phyloP scores from a whole-genome alignment of 2,329 filamentous ascomycete genomes.

The Exutisphaerella laricina region DNA sequence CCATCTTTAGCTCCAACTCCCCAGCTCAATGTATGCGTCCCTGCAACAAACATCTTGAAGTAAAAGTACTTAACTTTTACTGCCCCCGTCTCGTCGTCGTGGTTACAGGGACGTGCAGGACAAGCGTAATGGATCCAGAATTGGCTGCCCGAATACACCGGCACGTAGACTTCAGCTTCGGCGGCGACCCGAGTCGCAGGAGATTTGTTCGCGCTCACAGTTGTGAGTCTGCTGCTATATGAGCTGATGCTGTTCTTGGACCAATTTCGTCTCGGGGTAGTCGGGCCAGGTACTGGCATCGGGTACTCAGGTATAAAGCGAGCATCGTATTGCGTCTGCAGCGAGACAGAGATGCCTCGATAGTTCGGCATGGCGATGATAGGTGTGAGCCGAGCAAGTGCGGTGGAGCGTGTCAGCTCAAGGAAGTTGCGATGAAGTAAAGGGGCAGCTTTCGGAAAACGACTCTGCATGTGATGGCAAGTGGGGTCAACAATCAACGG shows the following conservation, averaged over 20 bases:
- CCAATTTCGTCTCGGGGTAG: slow-evolving; percentile 12
- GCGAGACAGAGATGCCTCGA: slow-evolving; percentile 36
- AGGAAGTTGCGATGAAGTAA: slow-evolving; percentile 7
- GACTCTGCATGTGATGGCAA: slow-evolving; percentile 3
- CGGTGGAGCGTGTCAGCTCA: background rate
- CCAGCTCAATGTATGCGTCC: slow-evolving; percentile 40
- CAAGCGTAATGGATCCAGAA: slow-evolving; percentile 43
- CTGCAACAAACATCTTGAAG: slow-evolving; percentile 44
- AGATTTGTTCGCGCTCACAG: background rate
- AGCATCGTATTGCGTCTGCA: slow-evolving; percentile 41
- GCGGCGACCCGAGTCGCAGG: background rate
- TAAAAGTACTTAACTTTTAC: slow-evolving; percentile 31
- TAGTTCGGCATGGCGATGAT: slow-evolving; percentile 28
- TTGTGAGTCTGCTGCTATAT: background rate
- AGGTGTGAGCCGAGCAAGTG: background rate
- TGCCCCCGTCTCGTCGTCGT: background rate
- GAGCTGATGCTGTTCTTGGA: slow-evolving; percentile 16
- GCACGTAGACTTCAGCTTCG: slow-evolving; percentile 15
- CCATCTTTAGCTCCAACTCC: slow-evolving; percentile 38
- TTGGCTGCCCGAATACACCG: slow-evolving; percentile 16
- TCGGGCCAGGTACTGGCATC: slow-evolving; percentile 23
- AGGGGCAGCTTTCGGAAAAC: background rate
- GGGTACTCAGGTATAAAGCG: slow-evolving; percentile 36
- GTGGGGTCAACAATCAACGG: slow-evolving; percentile 4
- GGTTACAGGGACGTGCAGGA: slow-evolving; percentile 7